Evolutionary conservation across 2,329 filamentous ascomycete species (phyloP), one percentile per base, ranked within the genome.

Genomic region (Cucurbitaria berberidis): DNA sequence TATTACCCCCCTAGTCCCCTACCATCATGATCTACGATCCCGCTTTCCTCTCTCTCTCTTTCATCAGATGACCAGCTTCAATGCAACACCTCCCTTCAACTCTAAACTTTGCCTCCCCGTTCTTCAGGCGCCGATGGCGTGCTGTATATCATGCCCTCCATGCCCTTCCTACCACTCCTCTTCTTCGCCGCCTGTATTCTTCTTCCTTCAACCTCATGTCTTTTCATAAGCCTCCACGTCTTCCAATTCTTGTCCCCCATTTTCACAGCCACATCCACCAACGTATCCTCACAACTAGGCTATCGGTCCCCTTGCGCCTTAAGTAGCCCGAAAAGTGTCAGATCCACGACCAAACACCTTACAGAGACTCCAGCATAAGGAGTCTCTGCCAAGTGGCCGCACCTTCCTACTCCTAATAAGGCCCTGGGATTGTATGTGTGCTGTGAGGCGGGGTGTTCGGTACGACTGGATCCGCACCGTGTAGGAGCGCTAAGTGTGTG

Each of bases 281-380:
- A 11, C 15, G 10, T 38, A 32, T 29, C 40, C 51, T 59, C 53
- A 59, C 19, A 57, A 51, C 15, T n/a, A 59, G 46, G 48, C 49
- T 59, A 35, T 47, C 43, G 48, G 48, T 47, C 53, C 32, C 41
- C 35, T 42, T 27, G 18, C 40, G 26, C 36, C 32, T 30, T 15
- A 18, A 27, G 16, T 8, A 41, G 27, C 18, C 50, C 35, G 57
- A 63, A 61, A 59, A 59, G 60, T 49, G 60, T 62, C 59, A 61
- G 60, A 44, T 9, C 46, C 57, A 53, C 55, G 36, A 46, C 57
- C 39, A 45, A 29, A 32, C n/a, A 38, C 29, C 49, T 32, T 51
- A 50, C 9, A 50, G 46, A 42, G 39, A 18, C 38, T 40, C 42
- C 42, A 46, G 55, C 22, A 59, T 36, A 26, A 35, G 51, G 51